Conservation (phyloP, 495 filamentous ascomycete genomes). For the Hyaloscypha hepaticicola region DNA sequence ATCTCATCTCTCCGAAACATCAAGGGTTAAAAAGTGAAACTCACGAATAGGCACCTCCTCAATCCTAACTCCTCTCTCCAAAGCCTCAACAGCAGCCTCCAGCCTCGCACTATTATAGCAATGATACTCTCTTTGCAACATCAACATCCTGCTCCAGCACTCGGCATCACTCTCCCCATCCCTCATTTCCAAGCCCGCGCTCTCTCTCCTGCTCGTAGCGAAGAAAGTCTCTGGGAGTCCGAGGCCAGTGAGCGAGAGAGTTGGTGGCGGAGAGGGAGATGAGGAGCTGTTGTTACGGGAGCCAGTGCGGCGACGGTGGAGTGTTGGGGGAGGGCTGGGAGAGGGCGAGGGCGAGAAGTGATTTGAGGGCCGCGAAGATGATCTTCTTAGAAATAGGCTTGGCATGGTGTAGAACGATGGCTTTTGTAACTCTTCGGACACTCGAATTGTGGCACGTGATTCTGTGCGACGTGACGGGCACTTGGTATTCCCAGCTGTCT, state of each 20-base stretch:
- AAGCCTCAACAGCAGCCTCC: conserved; percentile 30
- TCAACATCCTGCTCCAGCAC: conserved; percentile 29
- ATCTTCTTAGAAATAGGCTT: not conserved
- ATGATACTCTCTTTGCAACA: conserved; percentile 27
- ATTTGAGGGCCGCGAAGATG: not conserved
- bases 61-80: conserved; percentile 18
- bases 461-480: not conserved
- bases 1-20: not conserved
- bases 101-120: conserved; percentile 31
- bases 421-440: not conserved
- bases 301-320: conserved; percentile 10
- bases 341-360: conserved; percentile 5
- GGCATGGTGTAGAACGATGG: not conserved
- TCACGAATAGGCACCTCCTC: conserved; percentile 28
- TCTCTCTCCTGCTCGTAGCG: not conserved
- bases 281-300: conserved; percentile 14
- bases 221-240: not conserved
- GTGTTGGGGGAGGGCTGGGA: conserved; percentile 10
- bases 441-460: not conserved
- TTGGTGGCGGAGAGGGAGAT: not conserved
- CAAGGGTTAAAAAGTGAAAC: conserved; percentile 2
- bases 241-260: conserved; percentile 4
- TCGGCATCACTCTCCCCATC: conserved; percentile 17
- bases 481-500: not conserved
- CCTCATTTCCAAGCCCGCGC: not conserved